Conservation (phyloP, 768 basidiomycete genomes). For the Stropharia rugosoannulata region DNA sequence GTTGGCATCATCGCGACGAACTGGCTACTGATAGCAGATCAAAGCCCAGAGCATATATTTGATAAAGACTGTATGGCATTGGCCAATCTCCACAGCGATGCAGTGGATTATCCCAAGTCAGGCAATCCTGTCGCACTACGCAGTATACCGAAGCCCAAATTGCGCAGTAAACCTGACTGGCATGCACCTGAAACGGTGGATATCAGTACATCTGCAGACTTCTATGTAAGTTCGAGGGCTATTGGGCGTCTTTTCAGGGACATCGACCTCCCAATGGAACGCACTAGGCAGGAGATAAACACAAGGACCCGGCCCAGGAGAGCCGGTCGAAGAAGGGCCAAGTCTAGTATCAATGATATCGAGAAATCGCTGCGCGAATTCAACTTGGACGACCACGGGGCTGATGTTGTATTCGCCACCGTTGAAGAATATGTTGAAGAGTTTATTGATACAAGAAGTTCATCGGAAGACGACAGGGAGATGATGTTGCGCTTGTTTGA, state of each 20-base stretch:
- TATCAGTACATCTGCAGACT: slow-evolving; percentile 28
- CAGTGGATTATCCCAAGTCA: slow-evolving; percentile 68
- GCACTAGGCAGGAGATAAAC: slow-evolving; percentile 8
- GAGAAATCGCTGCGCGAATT: neutral
- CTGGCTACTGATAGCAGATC: slow-evolving; percentile 68
- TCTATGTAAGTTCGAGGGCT: slow-evolving; percentile 52
- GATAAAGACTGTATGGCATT: slow-evolving; percentile 52
- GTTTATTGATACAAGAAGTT: slow-evolving; percentile 27
- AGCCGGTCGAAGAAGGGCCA: neutral
- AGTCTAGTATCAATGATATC: slow-evolving; percentile 15
- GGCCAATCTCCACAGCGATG: slow-evolving; percentile 58
- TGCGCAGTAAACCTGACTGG: slow-evolving; percentile 55
- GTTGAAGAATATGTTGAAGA: slow-evolving; percentile 28
- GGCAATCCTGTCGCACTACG: slow-evolving; percentile 41
- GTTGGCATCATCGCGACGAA: slow-evolving; percentile 62
- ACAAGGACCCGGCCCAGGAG: slow-evolving; percentile 9
- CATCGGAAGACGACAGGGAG: slow-evolving; percentile 17
- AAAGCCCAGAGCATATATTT: slow-evolving; percentile 42
- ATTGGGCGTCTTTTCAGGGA: slow-evolving; percentile 64
- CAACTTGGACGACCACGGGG: slow-evolving; percentile 5
- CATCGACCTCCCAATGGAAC: slow-evolving; percentile 50
- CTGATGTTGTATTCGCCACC: slow-evolving; percentile 11
- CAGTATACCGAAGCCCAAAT: slow-evolving; percentile 41
- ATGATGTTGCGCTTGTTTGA: slow-evolving; percentile 33
- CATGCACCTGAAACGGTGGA: slow-evolving; percentile 60